These are phyloP conservation scores for Coemansia pectinata DNA, from an alignment of 192 early-diverging fungal genomes.

Conservation along the genomic window DNA sequence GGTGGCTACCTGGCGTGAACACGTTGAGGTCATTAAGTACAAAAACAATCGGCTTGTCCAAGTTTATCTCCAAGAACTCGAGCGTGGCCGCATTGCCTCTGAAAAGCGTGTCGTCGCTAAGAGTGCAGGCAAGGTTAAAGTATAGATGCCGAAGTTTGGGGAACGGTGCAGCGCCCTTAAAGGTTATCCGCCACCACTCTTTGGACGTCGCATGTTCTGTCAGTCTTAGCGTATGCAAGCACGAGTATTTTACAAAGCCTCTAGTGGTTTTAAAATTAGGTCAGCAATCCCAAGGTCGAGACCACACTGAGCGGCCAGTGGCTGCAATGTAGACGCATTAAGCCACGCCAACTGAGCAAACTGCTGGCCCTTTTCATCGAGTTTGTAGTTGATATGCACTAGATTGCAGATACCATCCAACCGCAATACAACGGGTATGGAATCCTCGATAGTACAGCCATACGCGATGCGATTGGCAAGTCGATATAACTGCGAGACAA, in stretches of 20 bases:
- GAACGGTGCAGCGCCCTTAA: constrained; percentile 1
- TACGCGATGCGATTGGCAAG: not conserved
- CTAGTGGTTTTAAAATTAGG: not conserved
- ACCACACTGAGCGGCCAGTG: not conserved
- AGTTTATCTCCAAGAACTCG: not conserved
- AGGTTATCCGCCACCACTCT: too few relatives aligned
- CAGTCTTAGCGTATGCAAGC: not conserved
- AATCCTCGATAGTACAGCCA: not conserved
- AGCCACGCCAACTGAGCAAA: not conserved
- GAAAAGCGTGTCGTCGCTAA: constrained; percentile 11
- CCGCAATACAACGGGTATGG: not conserved
- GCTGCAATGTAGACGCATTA: not conserved
- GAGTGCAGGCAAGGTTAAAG: not conserved
- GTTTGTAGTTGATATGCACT: not conserved
- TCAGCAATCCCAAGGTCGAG: not conserved
- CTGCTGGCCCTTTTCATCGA: not conserved
- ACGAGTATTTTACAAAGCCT: not conserved
- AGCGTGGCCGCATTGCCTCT: constrained; percentile 1
- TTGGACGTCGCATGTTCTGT: not conserved
- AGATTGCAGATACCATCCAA: not conserved
- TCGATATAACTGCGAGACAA: not conserved
- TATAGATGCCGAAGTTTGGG: not conserved
- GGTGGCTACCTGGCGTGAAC: not conserved
- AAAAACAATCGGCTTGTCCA: not conserved
- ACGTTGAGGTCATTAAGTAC: not conserved